Percentiles rank a stretch among this genome's conserved stretches.
Evolutionary conservation across 805 yeast species (phyloP).

Genomic region (Jamesozyma spencerorum): DNA sequence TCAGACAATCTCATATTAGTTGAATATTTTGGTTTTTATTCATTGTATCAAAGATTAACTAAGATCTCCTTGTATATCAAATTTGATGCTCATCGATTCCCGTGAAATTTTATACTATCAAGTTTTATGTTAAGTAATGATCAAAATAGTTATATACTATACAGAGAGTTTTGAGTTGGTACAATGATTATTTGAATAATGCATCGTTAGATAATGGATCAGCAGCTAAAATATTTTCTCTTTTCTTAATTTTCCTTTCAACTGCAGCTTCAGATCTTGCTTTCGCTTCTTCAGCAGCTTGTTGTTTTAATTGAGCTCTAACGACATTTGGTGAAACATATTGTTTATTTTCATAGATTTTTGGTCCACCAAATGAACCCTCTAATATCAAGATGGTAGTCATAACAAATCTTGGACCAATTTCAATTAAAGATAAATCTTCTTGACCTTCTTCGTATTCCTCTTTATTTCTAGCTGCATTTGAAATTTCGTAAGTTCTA

Average conservation of each 20-base stretch:
- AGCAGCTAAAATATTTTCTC: constrained; percentile 62
- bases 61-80: no score
- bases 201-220: constrained; percentile 80
- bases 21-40: no score
- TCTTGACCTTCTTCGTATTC: constrained; percentile 43
- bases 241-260: constrained; percentile 63
- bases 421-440: constrained; percentile 76
- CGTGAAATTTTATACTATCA: no score
- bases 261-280: constrained; percentile 71
- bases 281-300: constrained; percentile 71
- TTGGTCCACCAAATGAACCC: constrained; percentile 97
- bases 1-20: neutral
- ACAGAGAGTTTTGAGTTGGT: neutral
- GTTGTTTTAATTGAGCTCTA: constrained; percentile 77
- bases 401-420: constrained; percentile 93
- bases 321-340: constrained; percentile 93
- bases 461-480: constrained; percentile 44
- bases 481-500: constrained; percentile 83
- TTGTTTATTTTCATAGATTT: constrained; percentile 93
- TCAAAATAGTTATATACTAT: neutral
- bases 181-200: constrained; percentile 45
- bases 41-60: no score
- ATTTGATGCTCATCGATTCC: no score
- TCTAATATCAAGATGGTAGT: constrained; percentile 86
- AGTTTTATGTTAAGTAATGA: no score